Evolutionary conservation across 352 stramenopile species (phyloP).

Genomic region (Pelagophyceae sp.): DNA sequence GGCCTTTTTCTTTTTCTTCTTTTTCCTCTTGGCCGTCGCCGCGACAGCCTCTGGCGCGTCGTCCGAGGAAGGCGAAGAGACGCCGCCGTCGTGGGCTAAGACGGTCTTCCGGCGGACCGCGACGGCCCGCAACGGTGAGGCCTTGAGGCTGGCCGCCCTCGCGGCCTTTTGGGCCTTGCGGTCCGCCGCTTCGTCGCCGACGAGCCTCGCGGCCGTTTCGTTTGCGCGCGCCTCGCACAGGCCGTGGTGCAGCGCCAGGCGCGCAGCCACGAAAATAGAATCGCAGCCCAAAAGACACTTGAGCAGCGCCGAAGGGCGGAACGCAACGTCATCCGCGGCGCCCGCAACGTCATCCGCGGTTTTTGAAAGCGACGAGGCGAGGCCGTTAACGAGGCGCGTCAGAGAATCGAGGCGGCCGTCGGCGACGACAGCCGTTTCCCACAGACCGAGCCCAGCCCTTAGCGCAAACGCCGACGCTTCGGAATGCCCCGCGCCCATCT

Average conservation of each 20-base stretch:
- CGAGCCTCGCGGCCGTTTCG: too few species aligned
- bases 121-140: neutral
- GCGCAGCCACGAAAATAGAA: too few species aligned
- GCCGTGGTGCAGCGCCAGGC: neutral
- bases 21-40: too few species aligned
- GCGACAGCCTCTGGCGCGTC: neutral
- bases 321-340: neutral
- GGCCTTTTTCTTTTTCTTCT: too few species aligned
- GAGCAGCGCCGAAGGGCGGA: too few species aligned
- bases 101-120: neutral
- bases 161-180: too few species aligned
- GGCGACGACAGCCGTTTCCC: neutral
- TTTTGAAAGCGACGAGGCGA: neutral
- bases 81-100: neutral
- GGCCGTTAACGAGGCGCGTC: neutral
- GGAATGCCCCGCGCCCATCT: neutral
- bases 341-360: neutral
- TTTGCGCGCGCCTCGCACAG: neutral
- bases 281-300: too few species aligned
- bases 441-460: neutral
- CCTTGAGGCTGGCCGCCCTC: neutral
- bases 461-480: too few species aligned
- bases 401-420: neutral
- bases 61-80: neutral
- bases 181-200: too few species aligned